Evolutionary conservation across 2,329 filamentous ascomycete species (phyloP).

Genomic region (Scedosporium apiospermum): DNA sequence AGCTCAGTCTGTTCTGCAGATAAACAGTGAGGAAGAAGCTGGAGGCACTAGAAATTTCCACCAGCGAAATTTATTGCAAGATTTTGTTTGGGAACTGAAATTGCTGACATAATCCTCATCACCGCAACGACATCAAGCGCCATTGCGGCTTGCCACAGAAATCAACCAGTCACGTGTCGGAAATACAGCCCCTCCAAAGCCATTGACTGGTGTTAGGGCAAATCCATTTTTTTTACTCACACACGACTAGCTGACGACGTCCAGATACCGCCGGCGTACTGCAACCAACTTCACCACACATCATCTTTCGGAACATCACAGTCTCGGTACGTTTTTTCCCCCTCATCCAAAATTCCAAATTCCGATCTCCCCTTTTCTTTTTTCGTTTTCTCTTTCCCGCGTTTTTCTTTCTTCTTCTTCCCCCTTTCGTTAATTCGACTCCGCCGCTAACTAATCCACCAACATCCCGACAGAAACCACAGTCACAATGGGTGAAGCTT

Average conservation of each 20-base stretch:
- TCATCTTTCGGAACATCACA: slow-evolving; percentile 3
- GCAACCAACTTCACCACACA: slow-evolving; percentile 7
- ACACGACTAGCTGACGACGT: slow-evolving; percentile 15
- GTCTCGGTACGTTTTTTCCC: slow-evolving; percentile 13
- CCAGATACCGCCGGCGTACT: neutral
- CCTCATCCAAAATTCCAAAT: slow-evolving; percentile 25
- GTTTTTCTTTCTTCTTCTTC: slow-evolving; percentile 8
- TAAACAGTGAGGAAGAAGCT: neutral
- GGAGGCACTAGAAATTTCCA: neutral
- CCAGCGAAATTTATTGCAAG: neutral
- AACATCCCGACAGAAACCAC: neutral
- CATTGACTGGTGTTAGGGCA: slow-evolving; percentile 26
- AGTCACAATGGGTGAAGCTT: slow-evolving; percentile 68
- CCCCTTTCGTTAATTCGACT: slow-evolving; percentile 31
- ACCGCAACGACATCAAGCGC: neutral
- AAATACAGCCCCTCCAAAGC: slow-evolving; percentile 1
- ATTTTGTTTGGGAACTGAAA: no score
- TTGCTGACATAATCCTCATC: neutral
- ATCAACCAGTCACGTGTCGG: slow-evolving; percentile 3
- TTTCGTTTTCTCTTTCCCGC: slow-evolving; percentile 13
- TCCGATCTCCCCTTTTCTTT: slow-evolving; percentile 20
- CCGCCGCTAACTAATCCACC: neutral
- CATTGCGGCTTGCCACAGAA: no score
- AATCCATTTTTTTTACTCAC: slow-evolving; percentile 29
- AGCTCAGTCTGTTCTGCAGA: neutral